Percentiles rank a stretch among this genome's conserved stretches.
Conservation (phyloP, 1,284 basidiomycete genomes). For the Phlebopus sp. region DNA sequence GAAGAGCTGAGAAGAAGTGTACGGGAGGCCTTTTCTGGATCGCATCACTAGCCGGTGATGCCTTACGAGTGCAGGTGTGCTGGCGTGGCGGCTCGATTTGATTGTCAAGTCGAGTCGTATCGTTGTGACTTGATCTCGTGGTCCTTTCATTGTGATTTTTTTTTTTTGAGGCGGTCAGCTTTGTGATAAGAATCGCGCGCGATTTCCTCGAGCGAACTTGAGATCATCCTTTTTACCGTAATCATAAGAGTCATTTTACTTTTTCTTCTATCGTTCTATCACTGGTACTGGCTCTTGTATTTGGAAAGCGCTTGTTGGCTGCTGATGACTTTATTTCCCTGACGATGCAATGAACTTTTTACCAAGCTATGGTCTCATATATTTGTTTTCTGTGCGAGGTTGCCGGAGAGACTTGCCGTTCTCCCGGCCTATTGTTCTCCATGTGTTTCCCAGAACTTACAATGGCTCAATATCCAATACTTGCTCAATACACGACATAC, state of each 20-base stretch:
- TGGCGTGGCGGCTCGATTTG: conserved; percentile 1
- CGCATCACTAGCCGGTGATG: conserved; percentile 36
- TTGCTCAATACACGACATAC: not conserved
- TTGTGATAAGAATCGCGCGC: conserved; percentile 17
- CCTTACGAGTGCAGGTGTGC: not conserved
- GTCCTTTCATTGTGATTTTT: conserved; percentile 8
- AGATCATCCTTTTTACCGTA: conserved; percentile 10
- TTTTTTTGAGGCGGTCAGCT: not conserved
- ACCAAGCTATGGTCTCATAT: no score
- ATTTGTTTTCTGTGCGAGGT: no score
- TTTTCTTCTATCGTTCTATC: not conserved
- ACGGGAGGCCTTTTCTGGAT: conserved; percentile 68
- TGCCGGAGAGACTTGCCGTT: not conserved
- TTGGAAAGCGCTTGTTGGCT: not conserved
- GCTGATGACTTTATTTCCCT: not conserved
- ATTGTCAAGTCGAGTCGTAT: not conserved
- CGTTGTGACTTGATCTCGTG: not conserved
- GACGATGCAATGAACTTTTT: no score
- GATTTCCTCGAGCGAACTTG: conserved; percentile 1
- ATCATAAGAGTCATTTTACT: conserved; percentile 4
- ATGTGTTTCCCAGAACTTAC: no score
- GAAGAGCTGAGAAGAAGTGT: conserved; percentile 79
- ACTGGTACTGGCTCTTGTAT: not conserved
- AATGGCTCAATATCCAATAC: not conserved
- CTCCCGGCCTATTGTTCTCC: conserved; percentile 1